These are phyloP conservation scores for Pistacia atlantica DNA, from an alignment of 345 rosid species.

Conservation along the genomic window DNA sequence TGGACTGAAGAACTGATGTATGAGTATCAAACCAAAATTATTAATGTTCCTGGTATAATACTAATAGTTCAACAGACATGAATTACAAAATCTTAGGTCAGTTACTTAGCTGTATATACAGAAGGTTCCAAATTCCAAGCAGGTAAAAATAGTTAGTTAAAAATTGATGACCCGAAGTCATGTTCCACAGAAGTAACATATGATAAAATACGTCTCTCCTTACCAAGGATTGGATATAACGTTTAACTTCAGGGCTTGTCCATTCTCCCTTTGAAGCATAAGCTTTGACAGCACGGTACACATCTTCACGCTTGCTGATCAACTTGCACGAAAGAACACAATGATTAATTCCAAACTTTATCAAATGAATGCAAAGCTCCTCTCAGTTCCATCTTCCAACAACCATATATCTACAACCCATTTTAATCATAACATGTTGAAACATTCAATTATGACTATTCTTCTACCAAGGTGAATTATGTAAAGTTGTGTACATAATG, in stretches of 20 bases:
- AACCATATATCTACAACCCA: background rate
- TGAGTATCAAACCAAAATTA: background rate
- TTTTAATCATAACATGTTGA: background rate
- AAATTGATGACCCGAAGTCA: too few species aligned
- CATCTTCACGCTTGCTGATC: slow-evolving; percentile 82
- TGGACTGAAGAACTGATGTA: slow-evolving; percentile 23
- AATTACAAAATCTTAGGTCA: background rate
- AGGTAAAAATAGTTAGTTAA: background rate
- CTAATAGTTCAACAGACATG: background rate
- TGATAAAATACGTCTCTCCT: slow-evolving; percentile 39
- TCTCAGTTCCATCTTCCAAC: background rate
- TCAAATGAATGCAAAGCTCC: slow-evolving; percentile 3
- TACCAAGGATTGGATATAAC: slow-evolving; percentile 75
- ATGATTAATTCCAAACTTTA: slow-evolving; percentile 27
- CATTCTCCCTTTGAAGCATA: slow-evolving; percentile 65
- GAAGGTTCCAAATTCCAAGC: background rate
- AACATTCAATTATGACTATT: background rate
- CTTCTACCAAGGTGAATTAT: too few species aligned
- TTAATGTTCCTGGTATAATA: background rate
- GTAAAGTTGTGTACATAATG: background rate
- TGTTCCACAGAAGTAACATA: background rate
- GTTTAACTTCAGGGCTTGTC: slow-evolving; percentile 55
- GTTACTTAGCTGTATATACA: background rate
- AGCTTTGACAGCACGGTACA: slow-evolving; percentile 68
- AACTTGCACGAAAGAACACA: slow-evolving; percentile 40